Evolutionary conservation across 352 stramenopile genomes (phyloP).

Genomic region (Elongisporangium anandrum): DNA sequence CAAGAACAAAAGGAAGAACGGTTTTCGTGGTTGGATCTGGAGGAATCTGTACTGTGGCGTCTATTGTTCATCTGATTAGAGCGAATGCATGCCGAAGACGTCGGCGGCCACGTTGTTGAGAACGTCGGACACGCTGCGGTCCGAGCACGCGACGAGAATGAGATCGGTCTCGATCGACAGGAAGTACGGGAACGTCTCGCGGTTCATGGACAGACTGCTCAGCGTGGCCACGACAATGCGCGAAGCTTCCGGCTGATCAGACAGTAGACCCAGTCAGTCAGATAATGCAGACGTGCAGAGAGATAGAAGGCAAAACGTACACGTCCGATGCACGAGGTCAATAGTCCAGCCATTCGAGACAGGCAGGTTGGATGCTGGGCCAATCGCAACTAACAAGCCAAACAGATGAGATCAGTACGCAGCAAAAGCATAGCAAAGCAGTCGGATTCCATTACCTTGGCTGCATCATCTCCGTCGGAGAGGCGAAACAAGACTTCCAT

Average conservation of each 20-base stretch:
- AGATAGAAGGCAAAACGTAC: constrained; percentile 21
- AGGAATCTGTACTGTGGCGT: not conserved
- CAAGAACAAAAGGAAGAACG: not conserved
- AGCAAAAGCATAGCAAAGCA: not conserved
- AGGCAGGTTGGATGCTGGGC: constrained; percentile 68
- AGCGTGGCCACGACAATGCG: constrained; percentile 68
- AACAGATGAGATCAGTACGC: constrained; percentile 1
- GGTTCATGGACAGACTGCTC: constrained; percentile 76
- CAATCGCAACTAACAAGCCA: constrained; percentile 37
- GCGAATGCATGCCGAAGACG: constrained; percentile 80
- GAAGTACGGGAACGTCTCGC: constrained; percentile 71
- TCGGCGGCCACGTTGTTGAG: constrained; percentile 79
- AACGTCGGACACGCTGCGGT: constrained; percentile 74
- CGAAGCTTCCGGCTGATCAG: constrained; percentile 56
- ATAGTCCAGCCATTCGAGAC: constrained; percentile 34
- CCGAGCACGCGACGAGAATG: constrained; percentile 64
- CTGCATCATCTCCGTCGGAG: constrained; percentile 48
- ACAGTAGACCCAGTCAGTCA: constrained; percentile 4
- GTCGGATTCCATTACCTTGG: constrained; percentile 27
- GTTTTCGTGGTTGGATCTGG: not conserved
- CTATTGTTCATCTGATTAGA: constrained; percentile 22
- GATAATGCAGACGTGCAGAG: not conserved
- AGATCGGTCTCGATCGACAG: constrained; percentile 75
- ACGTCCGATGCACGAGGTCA: constrained; percentile 69
- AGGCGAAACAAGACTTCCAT: constrained; percentile 75